Conservation (phyloP, 805 yeast genomes). For the Starmerella bombi region DNA sequence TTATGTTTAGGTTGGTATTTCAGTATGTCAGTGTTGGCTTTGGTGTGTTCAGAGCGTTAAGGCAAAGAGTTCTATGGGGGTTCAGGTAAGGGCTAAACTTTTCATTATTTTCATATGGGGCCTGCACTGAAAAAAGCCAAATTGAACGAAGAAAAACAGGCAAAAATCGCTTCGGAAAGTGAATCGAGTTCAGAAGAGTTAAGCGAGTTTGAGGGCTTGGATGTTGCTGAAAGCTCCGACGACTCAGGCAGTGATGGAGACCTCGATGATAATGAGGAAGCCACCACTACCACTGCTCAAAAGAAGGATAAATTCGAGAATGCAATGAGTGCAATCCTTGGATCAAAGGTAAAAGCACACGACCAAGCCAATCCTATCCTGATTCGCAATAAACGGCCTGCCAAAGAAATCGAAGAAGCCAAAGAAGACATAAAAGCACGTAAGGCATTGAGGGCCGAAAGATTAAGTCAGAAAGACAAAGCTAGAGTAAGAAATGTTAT, state of each 20-base stretch:
- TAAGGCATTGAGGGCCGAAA: conserved; percentile 54
- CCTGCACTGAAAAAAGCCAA: conserved; percentile 4
- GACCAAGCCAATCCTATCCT: conserved; percentile 81
- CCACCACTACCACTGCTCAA: conserved; percentile 7
- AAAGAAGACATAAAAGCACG: conserved; percentile 76
- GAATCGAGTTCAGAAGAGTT: background rate
- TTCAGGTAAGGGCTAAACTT: too few species aligned
- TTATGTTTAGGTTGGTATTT: too few species aligned
- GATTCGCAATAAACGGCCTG: conserved; percentile 62
- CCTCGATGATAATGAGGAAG: conserved; percentile 2
- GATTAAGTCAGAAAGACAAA: conserved; percentile 50
- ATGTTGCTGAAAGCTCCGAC: conserved; percentile 6
- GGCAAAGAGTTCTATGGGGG: too few species aligned
- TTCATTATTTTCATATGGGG: too few species aligned
- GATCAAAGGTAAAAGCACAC: conserved; percentile 77
- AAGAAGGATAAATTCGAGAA: conserved; percentile 41
- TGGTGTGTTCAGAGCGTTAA: too few species aligned
- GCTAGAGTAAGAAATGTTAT: conserved; percentile 55
- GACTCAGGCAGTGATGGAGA: background rate
- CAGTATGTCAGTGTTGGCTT: too few species aligned
- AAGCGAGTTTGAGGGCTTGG: conserved; percentile 3
- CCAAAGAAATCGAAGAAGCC: conserved; percentile 63
- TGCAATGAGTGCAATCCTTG: conserved; percentile 73
- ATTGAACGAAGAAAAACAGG: background rate
- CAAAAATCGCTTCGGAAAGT: background rate